phyloP scores from a whole-genome alignment of 2,329 filamentous ascomycete genomes.

The Penicillium sp. region DNA sequence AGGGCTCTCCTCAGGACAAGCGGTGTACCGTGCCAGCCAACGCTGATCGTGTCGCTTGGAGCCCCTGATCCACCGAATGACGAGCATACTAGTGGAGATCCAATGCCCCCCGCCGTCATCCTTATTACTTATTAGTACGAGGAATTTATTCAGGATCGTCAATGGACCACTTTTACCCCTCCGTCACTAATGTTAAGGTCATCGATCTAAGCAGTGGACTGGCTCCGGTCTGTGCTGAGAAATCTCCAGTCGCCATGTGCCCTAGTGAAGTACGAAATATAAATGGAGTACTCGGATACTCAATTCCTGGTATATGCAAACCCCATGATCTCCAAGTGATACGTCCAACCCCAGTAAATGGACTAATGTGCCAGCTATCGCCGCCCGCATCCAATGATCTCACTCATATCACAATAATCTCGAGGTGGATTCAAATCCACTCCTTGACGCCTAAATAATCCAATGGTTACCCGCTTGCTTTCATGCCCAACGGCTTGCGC shows the following conservation, averaged over 20 bases:
- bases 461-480: conserved; percentile 15
- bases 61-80: conserved; percentile 30
- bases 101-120: conserved; percentile 17
- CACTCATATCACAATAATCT: neutral
- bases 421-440: conserved; percentile 10
- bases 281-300: neutral
- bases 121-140: conserved; percentile 11
- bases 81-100: conserved; percentile 27
- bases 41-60: conserved; percentile 25
- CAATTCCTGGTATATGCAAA: neutral
- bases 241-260: neutral
- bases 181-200: conserved; percentile 1
- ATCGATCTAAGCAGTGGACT: conserved; percentile 8
- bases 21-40: conserved; percentile 25
- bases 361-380: neutral
- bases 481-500: conserved; percentile 25
- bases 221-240: conserved; percentile 6
- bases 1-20: conserved; percentile 17
- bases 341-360: conserved; percentile 1
- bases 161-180: conserved; percentile 17
- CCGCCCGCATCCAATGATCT: conserved; percentile 1
- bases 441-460: conserved; percentile 17
- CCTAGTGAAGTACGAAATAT: neutral
- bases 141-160: conserved; percentile 10
- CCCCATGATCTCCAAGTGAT: conserved; percentile 4